Base-by-base conservation (phyloP, 176 grass and related monocot genomes). In the Aegilops tauschii region DNA sequence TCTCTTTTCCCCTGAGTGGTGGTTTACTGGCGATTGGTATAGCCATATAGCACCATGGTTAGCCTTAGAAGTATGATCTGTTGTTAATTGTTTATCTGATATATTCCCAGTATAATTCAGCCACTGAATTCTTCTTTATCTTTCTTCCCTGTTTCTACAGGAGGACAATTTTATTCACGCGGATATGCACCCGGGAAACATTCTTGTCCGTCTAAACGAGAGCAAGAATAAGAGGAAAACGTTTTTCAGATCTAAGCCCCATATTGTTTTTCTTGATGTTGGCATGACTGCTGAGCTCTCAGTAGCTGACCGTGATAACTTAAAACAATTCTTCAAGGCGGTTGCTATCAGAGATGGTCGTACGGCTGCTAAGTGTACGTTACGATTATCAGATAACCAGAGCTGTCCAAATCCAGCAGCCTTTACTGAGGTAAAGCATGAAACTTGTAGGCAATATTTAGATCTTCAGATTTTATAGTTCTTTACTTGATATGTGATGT, bases 81-180 rank as follows among this genome's bases (percentile, higher is more conserved):
- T 4, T 69, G 25, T 9, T 78, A 56, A 2, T 4, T 69, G 35
- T 61, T 58, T 70, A 29, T 20, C 9, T 56, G 76, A 85, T 45
- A 66, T 76, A 34, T 56, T 32, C 32, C 23, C 50, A 54, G 27
- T 86, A 25, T 42, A 61, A 58, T 86, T 71, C 47, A 70, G 34
- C 34, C 63, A 86, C 64, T 80, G 52, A 80, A 23, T 37, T 44
- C 31, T 80, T 35, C 49, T 30, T 58, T 40, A 56, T 23, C 27
- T 20, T 47, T 44, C 42, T 71, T n/a, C 68, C 73, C 45, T 28
- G 5, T 34, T 89, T 76, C 59, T 89, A 30, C 83, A 98, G 96
- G 96, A 92, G 86, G 96, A 95, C 76, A 98, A 98, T 87, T 98
- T 98, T 87, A 91, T 98, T 89, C 96, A 98, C 83, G 96, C 93